A percentile compares a stretch with the other conserved stretches of the same genome.
These are phyloP conservation scores for Curvularia lunata DNA, from an alignment of 2,329 filamentous ascomycete species.

Conservation along the genomic window DNA sequence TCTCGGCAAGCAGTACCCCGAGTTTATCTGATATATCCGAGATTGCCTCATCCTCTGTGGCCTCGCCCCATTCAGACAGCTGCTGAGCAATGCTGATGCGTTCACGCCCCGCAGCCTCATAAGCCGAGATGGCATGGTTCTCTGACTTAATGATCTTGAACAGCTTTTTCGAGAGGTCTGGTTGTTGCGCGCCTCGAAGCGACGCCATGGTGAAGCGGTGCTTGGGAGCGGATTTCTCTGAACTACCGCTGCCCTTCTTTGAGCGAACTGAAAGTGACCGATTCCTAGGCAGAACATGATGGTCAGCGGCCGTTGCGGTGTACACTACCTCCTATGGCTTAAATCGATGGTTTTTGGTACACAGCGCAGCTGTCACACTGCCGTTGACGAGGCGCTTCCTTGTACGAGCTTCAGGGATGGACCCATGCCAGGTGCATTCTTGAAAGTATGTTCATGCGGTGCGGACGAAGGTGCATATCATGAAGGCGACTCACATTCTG, in stretches of 20 bases:
- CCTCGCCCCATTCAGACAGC: constrained; percentile 95
- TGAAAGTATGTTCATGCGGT: not conserved
- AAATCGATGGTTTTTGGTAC: not conserved
- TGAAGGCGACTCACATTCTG: constrained; percentile 40
- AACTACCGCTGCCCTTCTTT: constrained; percentile 57
- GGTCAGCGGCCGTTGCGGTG: constrained; percentile 30
- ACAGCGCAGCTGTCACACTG: not conserved
- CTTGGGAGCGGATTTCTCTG: constrained; percentile 55
- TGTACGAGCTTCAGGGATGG: not conserved
- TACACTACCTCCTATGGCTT: not conserved
- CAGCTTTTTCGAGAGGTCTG: constrained; percentile 86
- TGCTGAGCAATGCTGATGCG: constrained; percentile 84
- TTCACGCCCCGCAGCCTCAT: constrained; percentile 85
- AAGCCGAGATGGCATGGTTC: constrained; percentile 83
- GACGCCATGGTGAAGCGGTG: constrained; percentile 86
- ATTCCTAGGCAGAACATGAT: constrained; percentile 61
- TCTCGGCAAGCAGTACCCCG: constrained; percentile 87
- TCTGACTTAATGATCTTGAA: constrained; percentile 94
- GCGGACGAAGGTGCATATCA: constrained; percentile 29
- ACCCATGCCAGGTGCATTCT: not conserved
- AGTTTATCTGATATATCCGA: constrained; percentile 95
- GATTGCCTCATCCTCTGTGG: constrained; percentile 83
- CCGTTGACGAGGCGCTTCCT: not conserved
- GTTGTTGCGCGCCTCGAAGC: constrained; percentile 82
- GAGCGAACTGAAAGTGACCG: constrained; percentile 77